Base-by-base conservation (phyloP, 345 rosid genomes). In the Dipteronia sinensis region DNA sequence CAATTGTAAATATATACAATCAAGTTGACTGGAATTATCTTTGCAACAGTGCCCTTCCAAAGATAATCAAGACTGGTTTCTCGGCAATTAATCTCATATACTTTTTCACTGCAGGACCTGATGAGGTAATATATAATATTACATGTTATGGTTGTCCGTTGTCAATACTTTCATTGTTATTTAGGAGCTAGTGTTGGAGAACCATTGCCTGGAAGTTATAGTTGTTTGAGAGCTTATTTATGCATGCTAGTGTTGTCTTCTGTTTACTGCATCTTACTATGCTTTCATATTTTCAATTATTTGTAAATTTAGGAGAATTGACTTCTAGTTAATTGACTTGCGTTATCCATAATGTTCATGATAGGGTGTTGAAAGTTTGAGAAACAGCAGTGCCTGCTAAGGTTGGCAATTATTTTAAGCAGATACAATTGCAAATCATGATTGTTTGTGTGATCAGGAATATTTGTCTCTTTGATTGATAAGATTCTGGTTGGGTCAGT, bases 101-200 rank as follows among this genome's bases (percentile, higher is more conserved):
- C 82, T 96, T 96, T 82, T 96, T 96, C 88, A 96, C 98, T 12
- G 99, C 95, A 27, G 99, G 99, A 47, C 92, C 95, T 80, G 99
- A 90, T 82, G 99, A 96, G 97, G 99, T 96, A 89, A 69, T 53
- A 2, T 29, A 34, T 10, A 49, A 23, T 22, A 19, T 49, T 61
- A 22, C 40, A 53, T 12, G 4, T 69, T 80, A 65, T 10, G 16
- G 9, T 40, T 29, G 9, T 67, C 46, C 17, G 6, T 40, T 29
- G 6, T 67, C 46, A 4, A 38, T 44, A 56, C 20, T 42, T 63
- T 72, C n/a, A 16, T 40, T 23, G 9, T 1, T 51, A 40, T 46
- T 67, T 6, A 6, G 1, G 72, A 67, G 34, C 66, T 59, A 74
- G 23, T 59, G 34, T 25, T 63, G 23, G 42, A 27, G 61, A 31